Percentiles rank a stretch among this genome's conserved stretches.
Conservation (phyloP, 2,329 filamentous ascomycete species). For the Colletotrichum tanaceti region DNA sequence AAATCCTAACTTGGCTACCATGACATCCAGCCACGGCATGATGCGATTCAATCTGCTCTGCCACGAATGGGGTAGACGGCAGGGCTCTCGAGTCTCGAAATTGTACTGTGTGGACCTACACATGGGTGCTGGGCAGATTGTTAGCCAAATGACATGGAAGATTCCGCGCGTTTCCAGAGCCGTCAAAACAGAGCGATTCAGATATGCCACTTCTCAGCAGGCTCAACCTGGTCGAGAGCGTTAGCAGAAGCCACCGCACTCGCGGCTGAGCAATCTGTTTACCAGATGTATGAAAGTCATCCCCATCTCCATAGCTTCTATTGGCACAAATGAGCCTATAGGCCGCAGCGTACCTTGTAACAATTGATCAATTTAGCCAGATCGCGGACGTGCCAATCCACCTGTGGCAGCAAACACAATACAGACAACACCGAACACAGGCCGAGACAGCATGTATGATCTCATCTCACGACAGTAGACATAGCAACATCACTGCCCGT, state of each 20-base stretch:
- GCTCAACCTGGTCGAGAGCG: constrained; percentile 40
- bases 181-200: constrained; percentile 33
- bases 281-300: constrained; percentile 41
- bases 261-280: constrained; percentile 42
- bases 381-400: too few relatives aligned
- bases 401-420: neutral
- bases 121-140: constrained; percentile 20
- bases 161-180: constrained; percentile 32
- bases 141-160: constrained; percentile 30
- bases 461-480: neutral
- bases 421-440: neutral
- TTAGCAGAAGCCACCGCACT: constrained; percentile 29
- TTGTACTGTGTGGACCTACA: constrained; percentile 14
- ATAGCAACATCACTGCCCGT: neutral
- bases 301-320: constrained; percentile 15
- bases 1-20: neutral
- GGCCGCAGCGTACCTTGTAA: constrained; percentile 26
- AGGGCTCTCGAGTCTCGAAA: neutral
- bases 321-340: neutral
- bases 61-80: neutral
- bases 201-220: constrained; percentile 41
- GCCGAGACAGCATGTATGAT: too few relatives aligned
- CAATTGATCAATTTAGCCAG: neutral
- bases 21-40: neutral
- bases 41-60: neutral